A percentile compares a stretch with the other conserved stretches of the same genome.
These are phyloP conservation scores for Phytophthora chlamydospora DNA, from an alignment of 352 stramenopile species.

Conservation along the genomic window DNA sequence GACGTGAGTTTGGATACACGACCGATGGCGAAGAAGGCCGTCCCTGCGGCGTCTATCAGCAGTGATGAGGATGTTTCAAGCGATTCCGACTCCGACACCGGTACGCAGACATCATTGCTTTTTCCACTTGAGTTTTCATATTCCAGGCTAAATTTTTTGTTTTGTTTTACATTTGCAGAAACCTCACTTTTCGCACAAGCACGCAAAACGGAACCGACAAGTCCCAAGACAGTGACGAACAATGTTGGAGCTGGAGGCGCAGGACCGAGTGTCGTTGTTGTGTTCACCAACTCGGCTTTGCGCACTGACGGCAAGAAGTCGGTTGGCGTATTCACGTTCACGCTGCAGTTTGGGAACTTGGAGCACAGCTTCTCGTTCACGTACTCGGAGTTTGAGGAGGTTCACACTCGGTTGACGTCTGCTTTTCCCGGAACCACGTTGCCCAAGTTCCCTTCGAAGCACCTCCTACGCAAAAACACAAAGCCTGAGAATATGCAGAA, in stretches of 20 bases:
- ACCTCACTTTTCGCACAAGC: constrained; percentile 33
- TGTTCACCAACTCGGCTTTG: constrained; percentile 60
- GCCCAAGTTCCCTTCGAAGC: constrained; percentile 84
- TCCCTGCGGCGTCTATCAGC: constrained; percentile 12
- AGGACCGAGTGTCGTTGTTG: constrained; percentile 44
- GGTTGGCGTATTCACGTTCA: constrained; percentile 73
- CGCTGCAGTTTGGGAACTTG: constrained; percentile 47
- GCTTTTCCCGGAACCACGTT: constrained; percentile 40
- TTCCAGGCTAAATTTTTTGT: constrained; percentile 14
- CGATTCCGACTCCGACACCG: constrained; percentile 40
- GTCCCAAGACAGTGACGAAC: constrained; percentile 25
- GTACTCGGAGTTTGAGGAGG: constrained; percentile 78
- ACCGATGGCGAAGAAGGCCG: constrained; percentile 17
- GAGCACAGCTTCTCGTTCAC: constrained; percentile 67
- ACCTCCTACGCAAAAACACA: constrained; percentile 74
- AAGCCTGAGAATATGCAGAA: constrained; percentile 89
- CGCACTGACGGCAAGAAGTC: constrained; percentile 70
- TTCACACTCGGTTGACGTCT: constrained; percentile 54
- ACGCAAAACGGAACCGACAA: constrained; percentile 24
- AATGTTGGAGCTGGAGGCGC: constrained; percentile 29
- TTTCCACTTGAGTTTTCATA: neutral
- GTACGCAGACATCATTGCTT: constrained; percentile 12
- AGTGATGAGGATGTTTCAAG: constrained; percentile 39
- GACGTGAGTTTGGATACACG: constrained; percentile 27
- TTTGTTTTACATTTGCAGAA: constrained; percentile 2